A percentile compares a stretch with the other conserved stretches of the same genome.
These are phyloP conservation scores for Nissolia schottii DNA, from an alignment of 306 rosid species.

Conservation along the genomic window DNA sequence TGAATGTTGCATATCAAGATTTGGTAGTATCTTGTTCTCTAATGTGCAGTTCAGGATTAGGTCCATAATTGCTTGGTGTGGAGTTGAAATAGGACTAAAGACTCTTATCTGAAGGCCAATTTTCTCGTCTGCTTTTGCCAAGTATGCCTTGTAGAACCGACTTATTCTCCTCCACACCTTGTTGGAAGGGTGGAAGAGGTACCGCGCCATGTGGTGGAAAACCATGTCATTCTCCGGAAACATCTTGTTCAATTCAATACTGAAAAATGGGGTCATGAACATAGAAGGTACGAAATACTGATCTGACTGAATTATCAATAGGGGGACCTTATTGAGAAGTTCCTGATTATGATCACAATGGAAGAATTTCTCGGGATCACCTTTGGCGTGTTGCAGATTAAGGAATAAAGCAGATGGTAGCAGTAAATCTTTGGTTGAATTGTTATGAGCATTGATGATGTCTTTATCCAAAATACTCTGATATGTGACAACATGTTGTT, in stretches of 20 bases:
- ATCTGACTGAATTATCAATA: constrained; percentile 45
- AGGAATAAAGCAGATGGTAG: constrained; percentile 35
- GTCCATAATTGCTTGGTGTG: constrained; percentile 34
- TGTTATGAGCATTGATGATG: no score
- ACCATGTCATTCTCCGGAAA: constrained; percentile 23
- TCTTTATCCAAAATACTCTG: constrained; percentile 37
- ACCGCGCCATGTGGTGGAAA: constrained; percentile 28
- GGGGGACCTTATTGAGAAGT: constrained; percentile 29
- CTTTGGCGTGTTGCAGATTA: constrained; percentile 31
- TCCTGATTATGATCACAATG: constrained; percentile 51
- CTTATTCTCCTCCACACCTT: constrained; percentile 39
- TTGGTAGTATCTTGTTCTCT: constrained; percentile 42
- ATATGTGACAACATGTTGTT: constrained; percentile 28
- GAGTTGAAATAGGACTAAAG: neutral
- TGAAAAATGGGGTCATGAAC: constrained; percentile 51
- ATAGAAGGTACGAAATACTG: constrained; percentile 60
- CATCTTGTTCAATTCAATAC: constrained; percentile 16
- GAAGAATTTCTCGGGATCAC: constrained; percentile 42
- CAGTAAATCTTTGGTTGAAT: constrained; percentile 16
- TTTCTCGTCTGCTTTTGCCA: constrained; percentile 17
- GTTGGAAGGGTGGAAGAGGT: constrained; percentile 37
- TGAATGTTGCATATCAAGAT: neutral
- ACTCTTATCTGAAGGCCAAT: constrained; percentile 35
- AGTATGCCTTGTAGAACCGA: constrained; percentile 14
- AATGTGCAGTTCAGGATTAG: constrained; percentile 37